These are phyloP conservation scores for Sporothrix mexicana DNA, from an alignment of 2,329 filamentous ascomycete species.

Conservation along the genomic window DNA sequence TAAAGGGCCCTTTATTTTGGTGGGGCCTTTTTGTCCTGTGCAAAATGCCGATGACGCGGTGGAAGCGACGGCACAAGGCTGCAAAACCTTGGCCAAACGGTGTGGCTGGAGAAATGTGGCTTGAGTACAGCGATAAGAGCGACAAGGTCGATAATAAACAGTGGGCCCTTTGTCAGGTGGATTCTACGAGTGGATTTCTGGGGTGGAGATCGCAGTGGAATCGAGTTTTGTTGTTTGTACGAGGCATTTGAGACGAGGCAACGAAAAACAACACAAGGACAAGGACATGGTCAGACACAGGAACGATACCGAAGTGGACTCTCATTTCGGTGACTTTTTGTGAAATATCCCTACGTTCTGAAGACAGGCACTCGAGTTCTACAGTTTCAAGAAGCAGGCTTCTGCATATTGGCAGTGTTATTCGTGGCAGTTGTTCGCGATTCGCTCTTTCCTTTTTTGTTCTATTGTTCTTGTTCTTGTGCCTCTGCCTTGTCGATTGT, in stretches of 20 bases:
- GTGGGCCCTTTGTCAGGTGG: too few relatives aligned
- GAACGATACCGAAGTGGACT: background rate
- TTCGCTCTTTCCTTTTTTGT: background rate
- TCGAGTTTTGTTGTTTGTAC: background rate
- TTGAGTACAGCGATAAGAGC: background rate
- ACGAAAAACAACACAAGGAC: background rate
- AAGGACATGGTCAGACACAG: background rate
- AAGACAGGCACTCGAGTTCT: too few relatives aligned
- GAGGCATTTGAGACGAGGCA: conserved; percentile 20
- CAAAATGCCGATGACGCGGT: conserved; percentile 21
- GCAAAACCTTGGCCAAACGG: background rate
- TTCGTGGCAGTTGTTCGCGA: background rate
- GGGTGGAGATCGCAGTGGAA: conserved; percentile 3
- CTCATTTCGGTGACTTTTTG: conserved; percentile 11
- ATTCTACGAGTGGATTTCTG: too few relatives aligned
- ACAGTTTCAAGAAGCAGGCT: background rate
- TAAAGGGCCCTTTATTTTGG: background rate
- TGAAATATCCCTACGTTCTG: background rate
- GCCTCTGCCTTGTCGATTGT: background rate
- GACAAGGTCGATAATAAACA: background rate
- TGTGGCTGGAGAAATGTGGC: conserved; percentile 5
- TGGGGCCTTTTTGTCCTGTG: background rate
- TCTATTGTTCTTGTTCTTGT: background rate
- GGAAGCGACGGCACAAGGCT: conserved; percentile 24
- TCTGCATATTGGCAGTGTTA: background rate